Evolutionary conservation across 257 asterid species (phyloP), one percentile per base, ranked within the genome.

Genomic region (Nicotiana tomentosiformis): DNA sequence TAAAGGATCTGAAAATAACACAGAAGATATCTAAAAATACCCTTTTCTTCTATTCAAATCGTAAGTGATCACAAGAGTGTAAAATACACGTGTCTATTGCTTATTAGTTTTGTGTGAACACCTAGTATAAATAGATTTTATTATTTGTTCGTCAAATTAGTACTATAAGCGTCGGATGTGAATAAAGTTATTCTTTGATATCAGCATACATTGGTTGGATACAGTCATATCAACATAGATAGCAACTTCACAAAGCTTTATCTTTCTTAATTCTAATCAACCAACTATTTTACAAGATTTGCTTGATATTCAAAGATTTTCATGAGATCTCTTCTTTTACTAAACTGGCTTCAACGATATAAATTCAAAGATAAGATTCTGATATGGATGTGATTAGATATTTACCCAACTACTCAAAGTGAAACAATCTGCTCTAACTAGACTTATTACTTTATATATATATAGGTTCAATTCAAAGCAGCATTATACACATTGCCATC

Each of bases 361-460:
- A 26, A 57, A 77, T 49, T 77, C 81, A 51, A 77, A 61, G 15
- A 53, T 53, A 49, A 77, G 81, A 77, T 77, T 76, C 64, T 51
- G 46, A 53, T 18, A 46, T 11, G 26, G 81, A 77, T 77, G 57
- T 55, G 81, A 57, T 14, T 20, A 26, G 37, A 77, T 77, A 33
- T 77, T 77, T 61, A 53, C 18, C 66, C 81, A 77, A 77, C 57
- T 61, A 53, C 57, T 20, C 23, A 49, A 32, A 6, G 49, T 39
- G 49, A 39, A 39, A 8, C 29, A 37, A 37, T 32, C 57, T 51
- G 49, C 23, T 1, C 46, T 18, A 66, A 32, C 57, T 11, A 11
- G 16, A 51, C 16, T 10, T 51, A 10, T 49, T 49, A 66, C 74
- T 66, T 26, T 37, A 26, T 23, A 16, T 10, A 11, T 26, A 3